phyloP scores from a whole-genome alignment of 108 stramenopile genomes.

The Cylindrotheca closterium region DNA sequence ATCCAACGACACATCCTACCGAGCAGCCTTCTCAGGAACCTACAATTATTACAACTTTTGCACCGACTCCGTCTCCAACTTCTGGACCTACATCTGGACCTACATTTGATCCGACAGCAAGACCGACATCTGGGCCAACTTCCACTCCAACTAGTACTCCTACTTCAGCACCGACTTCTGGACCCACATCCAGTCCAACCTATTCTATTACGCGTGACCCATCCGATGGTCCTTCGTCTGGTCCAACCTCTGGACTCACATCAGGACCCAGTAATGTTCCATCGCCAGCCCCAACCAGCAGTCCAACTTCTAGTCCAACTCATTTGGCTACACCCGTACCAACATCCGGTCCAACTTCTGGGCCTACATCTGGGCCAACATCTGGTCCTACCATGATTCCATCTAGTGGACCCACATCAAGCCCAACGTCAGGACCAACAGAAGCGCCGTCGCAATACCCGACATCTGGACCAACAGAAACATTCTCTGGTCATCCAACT shows the following conservation, averaged over 20 bases:
- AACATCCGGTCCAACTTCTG: constrained; percentile 6
- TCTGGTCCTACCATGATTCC: constrained; percentile 4
- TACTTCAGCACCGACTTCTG: not conserved
- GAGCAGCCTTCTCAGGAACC: constrained; percentile 4
- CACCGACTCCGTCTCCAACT: constrained; percentile 3
- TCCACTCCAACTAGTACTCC: not conserved
- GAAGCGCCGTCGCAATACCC: not conserved
- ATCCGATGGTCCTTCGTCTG: constrained; percentile 2
- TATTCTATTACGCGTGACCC: constrained; percentile 1
- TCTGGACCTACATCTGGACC: constrained; percentile 8
- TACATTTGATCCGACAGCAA: constrained; percentile 6
- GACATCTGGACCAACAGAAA: not conserved
- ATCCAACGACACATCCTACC: constrained; percentile 10
- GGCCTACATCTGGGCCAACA: constrained; percentile 4
- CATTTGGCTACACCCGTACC: constrained; percentile 7
- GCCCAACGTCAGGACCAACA: constrained; percentile 3
- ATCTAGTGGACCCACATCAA: not conserved
- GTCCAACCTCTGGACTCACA: constrained; percentile 9
- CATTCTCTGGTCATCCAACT: not conserved
- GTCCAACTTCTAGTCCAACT: constrained; percentile 3
- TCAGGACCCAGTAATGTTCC: not conserved
- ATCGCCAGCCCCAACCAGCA: not conserved
- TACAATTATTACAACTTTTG: constrained; percentile 6
- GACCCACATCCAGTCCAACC: constrained; percentile 6
- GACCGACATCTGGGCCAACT: constrained; percentile 4